Evolutionary conservation across 176 grass and related monocot species (phyloP), one percentile per base, ranked within the genome.

Genomic region (Oryza longistaminata): DNA sequence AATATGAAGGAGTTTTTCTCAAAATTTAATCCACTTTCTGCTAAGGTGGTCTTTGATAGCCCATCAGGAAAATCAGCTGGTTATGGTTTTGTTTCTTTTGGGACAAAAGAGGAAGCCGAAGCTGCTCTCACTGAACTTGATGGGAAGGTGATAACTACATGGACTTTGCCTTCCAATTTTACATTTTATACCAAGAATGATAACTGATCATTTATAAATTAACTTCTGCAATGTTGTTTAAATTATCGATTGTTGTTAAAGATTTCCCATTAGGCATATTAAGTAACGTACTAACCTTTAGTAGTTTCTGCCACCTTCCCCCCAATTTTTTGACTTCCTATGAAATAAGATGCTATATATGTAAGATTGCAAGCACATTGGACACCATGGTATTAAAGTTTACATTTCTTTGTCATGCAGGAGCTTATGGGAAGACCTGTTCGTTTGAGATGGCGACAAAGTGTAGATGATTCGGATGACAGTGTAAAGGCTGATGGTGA

Each of bases 1-100:
- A 70, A 98, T 81, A 40, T 94, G 60, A 98, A 87, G 76, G 91
- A 94, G 52, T 94, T 98, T 31, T 98, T 93, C 79, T 74, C 75
- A 71, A 74, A 82, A 26, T 98, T 87, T 60, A 89, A 89, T 12
- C 93, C 96, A 0, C 60, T 89, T 75, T 98, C 93, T 27, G 52
- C 88, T 34, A 89, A 87, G 42, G 53, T 98, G 25, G 84, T 94
- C 68, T 98, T 98, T 40, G 81, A 94, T 11, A 90, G 85, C 66
- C 39, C 75, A 44, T 83, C 44, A 17, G 87, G 84, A 87, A 86
- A 83, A 65, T 85, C 96, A 82, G 87, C 89, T 75, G 96, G 93
- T n/a, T 98, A 95, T 29, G 89, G 96, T 66, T 98, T 98, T 90
- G 96, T 95, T 82, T 85, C 73, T 65, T 98, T 95, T 71, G 89